These are phyloP conservation scores for Thyridium curvatum DNA, from an alignment of 2,329 filamentous ascomycete species.

Conservation along the genomic window DNA sequence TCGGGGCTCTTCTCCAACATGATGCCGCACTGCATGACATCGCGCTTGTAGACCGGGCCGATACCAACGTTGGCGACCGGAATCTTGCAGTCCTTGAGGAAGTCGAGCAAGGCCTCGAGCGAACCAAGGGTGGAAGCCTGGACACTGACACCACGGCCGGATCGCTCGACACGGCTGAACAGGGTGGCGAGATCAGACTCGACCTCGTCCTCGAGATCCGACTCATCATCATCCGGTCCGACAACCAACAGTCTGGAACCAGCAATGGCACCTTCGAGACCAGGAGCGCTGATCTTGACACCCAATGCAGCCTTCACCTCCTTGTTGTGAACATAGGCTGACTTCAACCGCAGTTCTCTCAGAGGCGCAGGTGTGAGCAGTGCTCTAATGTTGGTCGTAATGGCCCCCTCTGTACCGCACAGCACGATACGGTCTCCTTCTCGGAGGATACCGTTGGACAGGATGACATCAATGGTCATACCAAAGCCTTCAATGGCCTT, in stretches of 20 bases:
- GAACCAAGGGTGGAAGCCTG: conserved; percentile 97
- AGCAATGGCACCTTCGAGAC: conserved; percentile 91
- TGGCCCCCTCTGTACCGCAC: conserved; percentile 94
- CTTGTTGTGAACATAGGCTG: conserved; percentile 96
- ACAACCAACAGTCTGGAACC: conserved; percentile 92
- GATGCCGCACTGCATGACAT: conserved; percentile 89
- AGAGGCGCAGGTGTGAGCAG: conserved; percentile 88
- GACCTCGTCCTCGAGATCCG: conserved; percentile 93
- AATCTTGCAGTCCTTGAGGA: conserved; percentile 93
- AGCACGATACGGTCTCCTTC: conserved; percentile 94
- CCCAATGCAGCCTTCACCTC: conserved; percentile 96
- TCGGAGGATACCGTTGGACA: conserved; percentile 89
- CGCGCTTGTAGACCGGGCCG: conserved; percentile 94
- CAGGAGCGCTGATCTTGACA: conserved; percentile 97
- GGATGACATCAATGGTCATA: conserved; percentile 95
- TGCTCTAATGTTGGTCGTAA: conserved; percentile 90
- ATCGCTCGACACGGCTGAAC: conserved; percentile 85
- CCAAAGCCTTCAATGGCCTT: conserved; percentile 99
- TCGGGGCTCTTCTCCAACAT: conserved; percentile 97
- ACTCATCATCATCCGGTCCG: conserved; percentile 91
- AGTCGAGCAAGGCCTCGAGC: conserved; percentile 91
- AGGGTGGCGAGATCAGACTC: conserved; percentile 90
- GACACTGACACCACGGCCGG: conserved; percentile 90
- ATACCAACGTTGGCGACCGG: conserved; percentile 96
- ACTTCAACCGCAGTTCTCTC: conserved; percentile 92